Conservation (phyloP, 495 filamentous ascomycete genomes). For the Lepidopterella palustris region DNA sequence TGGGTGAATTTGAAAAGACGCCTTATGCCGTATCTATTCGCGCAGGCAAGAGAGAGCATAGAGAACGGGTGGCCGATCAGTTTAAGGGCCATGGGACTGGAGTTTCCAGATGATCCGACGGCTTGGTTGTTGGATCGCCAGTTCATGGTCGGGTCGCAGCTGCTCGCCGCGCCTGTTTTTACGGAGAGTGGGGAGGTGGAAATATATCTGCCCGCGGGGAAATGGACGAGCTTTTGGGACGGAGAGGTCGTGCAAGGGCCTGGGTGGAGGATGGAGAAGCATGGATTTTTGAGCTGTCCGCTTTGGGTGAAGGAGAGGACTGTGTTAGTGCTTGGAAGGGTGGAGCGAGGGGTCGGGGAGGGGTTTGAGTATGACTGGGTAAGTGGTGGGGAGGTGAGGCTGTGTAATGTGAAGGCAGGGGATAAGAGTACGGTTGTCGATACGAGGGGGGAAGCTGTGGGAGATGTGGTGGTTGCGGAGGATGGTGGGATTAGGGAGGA, state of each 20-base stretch:
- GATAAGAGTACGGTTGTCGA: slow-evolving; percentile 23
- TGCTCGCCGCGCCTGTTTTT: slow-evolving; percentile 33
- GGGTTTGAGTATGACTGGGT: slow-evolving; percentile 29
- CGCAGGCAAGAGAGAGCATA: slow-evolving; percentile 27
- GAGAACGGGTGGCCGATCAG: slow-evolving; percentile 32
- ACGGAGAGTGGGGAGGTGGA: slow-evolving; percentile 48
- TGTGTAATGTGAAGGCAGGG: slow-evolving; percentile 24
- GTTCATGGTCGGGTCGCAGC: slow-evolving; percentile 31
- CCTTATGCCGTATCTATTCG: slow-evolving; percentile 34
- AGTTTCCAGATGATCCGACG: slow-evolving; percentile 33
- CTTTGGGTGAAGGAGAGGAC: slow-evolving; percentile 29
- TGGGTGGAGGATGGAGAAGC: slow-evolving; percentile 28
- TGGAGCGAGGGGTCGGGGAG: slow-evolving; percentile 19
- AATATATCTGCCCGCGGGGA: slow-evolving; percentile 74
- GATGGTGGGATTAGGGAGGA: slow-evolving; percentile 21
- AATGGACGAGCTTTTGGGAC: slow-evolving; percentile 69
- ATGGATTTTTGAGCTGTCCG: slow-evolving; percentile 25
- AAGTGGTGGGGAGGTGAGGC: slow-evolving; percentile 19
- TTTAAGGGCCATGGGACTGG: slow-evolving; percentile 29
- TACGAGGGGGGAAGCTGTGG: slow-evolving; percentile 14
- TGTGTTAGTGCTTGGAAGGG: slow-evolving; percentile 27
- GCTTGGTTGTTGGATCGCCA: slow-evolving; percentile 30
- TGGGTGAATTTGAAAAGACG: slow-evolving; percentile 29
- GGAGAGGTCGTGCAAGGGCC: slow-evolving; percentile 50
- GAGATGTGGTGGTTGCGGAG: slow-evolving; percentile 11